Conservation (phyloP, 2,329 filamentous ascomycete species). For the Fusarium sambucinum region DNA sequence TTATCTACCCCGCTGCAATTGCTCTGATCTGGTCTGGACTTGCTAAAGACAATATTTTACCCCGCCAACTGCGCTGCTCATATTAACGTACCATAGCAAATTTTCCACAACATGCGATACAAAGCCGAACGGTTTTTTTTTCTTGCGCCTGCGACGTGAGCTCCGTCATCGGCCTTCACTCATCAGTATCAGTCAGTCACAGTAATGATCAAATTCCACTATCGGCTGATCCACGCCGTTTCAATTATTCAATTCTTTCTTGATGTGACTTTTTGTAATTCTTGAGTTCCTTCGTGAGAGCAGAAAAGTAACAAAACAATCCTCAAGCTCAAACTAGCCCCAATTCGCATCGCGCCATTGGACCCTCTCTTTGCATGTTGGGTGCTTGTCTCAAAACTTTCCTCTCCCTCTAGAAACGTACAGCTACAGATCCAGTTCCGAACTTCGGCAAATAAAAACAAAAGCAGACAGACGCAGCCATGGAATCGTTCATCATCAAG, state of each 20-base stretch:
- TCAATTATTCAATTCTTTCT: constrained; percentile 8
- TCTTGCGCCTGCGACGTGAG: constrained; percentile 6
- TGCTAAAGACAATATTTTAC: constrained; percentile 17
- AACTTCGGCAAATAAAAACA: constrained; percentile 29
- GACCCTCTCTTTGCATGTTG: constrained; percentile 23
- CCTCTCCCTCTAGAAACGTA: constrained; percentile 1
- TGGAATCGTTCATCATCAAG: constrained; percentile 77
- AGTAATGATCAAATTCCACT: constrained; percentile 21
- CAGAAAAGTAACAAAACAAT: neutral
- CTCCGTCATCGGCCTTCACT: constrained; percentile 39
- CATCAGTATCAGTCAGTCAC: constrained; percentile 10
- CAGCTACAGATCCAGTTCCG: constrained; percentile 15
- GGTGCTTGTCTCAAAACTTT: constrained; percentile 23
- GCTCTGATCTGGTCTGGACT: constrained; percentile 6
- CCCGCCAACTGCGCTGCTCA: constrained; percentile 31
- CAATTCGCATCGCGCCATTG: constrained; percentile 35
- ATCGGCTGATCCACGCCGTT: constrained; percentile 12
- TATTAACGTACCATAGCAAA: constrained; percentile 6
- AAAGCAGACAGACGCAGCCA: constrained; percentile 48
- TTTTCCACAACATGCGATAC: constrained; percentile 18
- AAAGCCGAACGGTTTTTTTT: constrained; percentile 17
- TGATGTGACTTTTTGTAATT: constrained; percentile 11
- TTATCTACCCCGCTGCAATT: constrained; percentile 13
- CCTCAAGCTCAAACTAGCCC: constrained; percentile 28
- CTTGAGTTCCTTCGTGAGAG: constrained; percentile 13